Evolutionary conservation across 2,329 filamentous ascomycete genomes (phyloP).

Genomic region (Paecilomyces dactylethromorphus): DNA sequence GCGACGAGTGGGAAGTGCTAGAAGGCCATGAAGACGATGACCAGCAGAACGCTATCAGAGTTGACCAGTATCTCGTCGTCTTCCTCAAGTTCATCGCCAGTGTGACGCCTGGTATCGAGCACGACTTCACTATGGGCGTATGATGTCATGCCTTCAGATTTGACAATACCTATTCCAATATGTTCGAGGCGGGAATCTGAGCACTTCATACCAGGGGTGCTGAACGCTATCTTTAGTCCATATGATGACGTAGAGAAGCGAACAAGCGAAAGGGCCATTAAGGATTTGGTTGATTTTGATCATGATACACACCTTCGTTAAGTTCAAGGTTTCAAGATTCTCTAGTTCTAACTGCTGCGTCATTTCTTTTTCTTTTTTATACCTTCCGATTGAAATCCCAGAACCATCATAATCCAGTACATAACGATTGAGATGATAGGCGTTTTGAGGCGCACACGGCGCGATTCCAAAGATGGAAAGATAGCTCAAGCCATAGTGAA

Average conservation of each 20-base stretch:
- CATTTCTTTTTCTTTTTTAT: background rate
- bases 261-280: background rate
- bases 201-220: background rate
- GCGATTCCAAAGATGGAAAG: background rate
- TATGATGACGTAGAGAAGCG: background rate
- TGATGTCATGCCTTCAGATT: constrained; percentile 34
- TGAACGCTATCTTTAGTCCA: background rate
- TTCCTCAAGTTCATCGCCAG: constrained; percentile 67
- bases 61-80: constrained; percentile 47
- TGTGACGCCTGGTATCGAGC: constrained; percentile 94
- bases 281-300: background rate
- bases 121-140: constrained; percentile 95
- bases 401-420: background rate
- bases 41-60: constrained; percentile 41
- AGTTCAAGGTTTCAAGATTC: background rate
- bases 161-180: background rate
- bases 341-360: background rate
- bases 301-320: background rate
- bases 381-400: background rate
- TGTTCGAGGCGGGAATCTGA: background rate
- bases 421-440: background rate
- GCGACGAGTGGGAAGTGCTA: constrained; percentile 60
- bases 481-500: background rate
- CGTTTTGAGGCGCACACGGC: background rate
- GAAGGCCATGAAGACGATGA: constrained; percentile 43